phyloP scores from a whole-genome alignment of 768 basidiomycete species.

The Russula lepida region DNA sequence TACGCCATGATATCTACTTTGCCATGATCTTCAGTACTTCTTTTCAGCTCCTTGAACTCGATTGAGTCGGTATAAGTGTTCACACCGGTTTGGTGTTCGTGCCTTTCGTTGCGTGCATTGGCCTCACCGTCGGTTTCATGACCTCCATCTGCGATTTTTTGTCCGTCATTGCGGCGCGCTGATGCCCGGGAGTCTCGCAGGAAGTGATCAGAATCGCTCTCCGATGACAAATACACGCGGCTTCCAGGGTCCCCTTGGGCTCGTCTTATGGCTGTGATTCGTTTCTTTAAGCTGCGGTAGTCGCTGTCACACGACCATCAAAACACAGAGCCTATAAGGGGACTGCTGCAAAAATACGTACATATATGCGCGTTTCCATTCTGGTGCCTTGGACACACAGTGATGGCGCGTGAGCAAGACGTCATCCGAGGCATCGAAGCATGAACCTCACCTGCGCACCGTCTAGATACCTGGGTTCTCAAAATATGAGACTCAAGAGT shows the following conservation, averaged over 20 bases:
- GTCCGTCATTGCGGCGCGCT: neutral
- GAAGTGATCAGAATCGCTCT: neutral
- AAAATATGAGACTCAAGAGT: neutral
- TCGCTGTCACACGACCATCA: slow-evolving; percentile 15
- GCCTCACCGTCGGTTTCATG: neutral
- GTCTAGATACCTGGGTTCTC: slow-evolving; percentile 15
- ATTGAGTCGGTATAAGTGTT: neutral
- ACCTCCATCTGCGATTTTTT: neutral
- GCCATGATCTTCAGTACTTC: neutral
- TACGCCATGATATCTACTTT: neutral
- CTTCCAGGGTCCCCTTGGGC: neutral
- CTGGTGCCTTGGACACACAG: slow-evolving; percentile 10
- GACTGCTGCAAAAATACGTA: neutral
- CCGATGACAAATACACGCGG: neutral
- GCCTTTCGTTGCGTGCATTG: neutral
- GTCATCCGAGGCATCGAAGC: neutral
- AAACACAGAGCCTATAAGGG: neutral
- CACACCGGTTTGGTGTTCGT: neutral
- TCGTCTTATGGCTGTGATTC: slow-evolving; percentile 10
- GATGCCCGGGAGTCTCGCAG: neutral
- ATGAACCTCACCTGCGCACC: slow-evolving; percentile 13
- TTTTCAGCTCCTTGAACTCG: neutral
- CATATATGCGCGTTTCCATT: slow-evolving; percentile 23
- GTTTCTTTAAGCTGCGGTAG: slow-evolving; percentile 19
- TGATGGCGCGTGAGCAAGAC: neutral